A percentile compares a stretch with the other conserved stretches of the same genome.
Conservation (phyloP, 228 moss, liverwort and hornwort species). For the Sphagnum magellanicum region DNA sequence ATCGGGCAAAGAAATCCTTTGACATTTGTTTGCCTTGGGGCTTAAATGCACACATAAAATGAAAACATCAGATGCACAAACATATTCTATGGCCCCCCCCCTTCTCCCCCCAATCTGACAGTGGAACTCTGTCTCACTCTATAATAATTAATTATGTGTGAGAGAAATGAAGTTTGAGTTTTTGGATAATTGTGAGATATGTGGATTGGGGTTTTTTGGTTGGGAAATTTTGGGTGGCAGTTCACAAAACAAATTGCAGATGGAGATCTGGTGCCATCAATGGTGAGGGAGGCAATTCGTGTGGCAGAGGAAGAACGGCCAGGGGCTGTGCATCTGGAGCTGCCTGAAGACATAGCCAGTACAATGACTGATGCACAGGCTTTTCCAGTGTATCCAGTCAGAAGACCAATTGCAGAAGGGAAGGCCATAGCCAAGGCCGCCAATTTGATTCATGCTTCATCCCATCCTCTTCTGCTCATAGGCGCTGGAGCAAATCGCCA, state of each 20-base stretch:
- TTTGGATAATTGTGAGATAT: too few relatives aligned
- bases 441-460: conserved; percentile 33
- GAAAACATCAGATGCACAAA: too few relatives aligned
- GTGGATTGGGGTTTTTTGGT: too few relatives aligned
- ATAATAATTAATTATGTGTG: too few relatives aligned
- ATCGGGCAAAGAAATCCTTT: too few relatives aligned
- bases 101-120: too few relatives aligned
- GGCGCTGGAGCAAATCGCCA: conserved; percentile 53
- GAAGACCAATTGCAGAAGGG: conserved; percentile 34
- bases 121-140: too few relatives aligned
- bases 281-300: conserved; percentile 42
- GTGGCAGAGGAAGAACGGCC: conserved; percentile 42
- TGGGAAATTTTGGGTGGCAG: conserved; percentile 7
- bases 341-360: conserved; percentile 45
- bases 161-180: too few relatives aligned
- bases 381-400: conserved; percentile 36
- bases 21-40: too few relatives aligned
- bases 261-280: conserved; percentile 39
- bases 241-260: conserved; percentile 48
- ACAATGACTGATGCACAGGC: conserved; percentile 25
- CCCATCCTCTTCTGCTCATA: conserved; percentile 30
- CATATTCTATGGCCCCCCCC: too few relatives aligned
- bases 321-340: conserved; percentile 40
- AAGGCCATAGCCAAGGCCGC: conserved; percentile 32
- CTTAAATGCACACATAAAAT: too few relatives aligned